Conservation (phyloP, 2,329 filamentous ascomycete species). For the Lojkania enalia region DNA sequence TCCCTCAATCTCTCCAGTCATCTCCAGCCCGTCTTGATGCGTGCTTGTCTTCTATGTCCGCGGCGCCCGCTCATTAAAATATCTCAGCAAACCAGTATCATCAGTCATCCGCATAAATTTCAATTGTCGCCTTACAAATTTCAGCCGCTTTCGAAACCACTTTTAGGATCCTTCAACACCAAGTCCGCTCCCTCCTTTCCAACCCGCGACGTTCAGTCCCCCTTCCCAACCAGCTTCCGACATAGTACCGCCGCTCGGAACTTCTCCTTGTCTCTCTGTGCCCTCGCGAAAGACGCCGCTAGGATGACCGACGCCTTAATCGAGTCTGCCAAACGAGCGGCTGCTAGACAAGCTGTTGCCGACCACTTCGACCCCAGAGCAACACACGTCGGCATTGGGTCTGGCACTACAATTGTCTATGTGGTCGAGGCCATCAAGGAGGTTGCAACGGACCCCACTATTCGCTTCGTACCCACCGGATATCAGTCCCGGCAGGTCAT, state of each 20-base stretch:
- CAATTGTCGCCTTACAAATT: conserved; percentile 20
- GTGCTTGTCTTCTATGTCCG: conserved; percentile 1
- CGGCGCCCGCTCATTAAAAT: conserved; percentile 17
- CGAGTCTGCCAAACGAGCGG: conserved; percentile 74
- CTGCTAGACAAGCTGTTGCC: conserved; percentile 71
- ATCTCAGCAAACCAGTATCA: conserved; percentile 30
- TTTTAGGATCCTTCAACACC: too few relatives aligned
- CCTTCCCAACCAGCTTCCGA: background rate
- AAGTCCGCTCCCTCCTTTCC: background rate
- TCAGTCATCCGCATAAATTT: conserved; percentile 31
- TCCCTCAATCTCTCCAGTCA: too few relatives aligned
- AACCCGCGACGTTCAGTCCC: background rate
- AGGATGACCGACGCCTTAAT: conserved; percentile 48
- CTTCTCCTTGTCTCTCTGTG: conserved; percentile 16
- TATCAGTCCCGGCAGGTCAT: conserved; percentile 90
- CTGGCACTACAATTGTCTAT: conserved; percentile 80
- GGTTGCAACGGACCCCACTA: conserved; percentile 49
- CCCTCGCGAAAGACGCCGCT: conserved; percentile 5
- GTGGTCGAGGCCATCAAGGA: conserved; percentile 76
- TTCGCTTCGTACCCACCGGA: conserved; percentile 90
- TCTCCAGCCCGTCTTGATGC: conserved; percentile 6
- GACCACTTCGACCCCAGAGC: conserved; percentile 69
- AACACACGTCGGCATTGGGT: conserved; percentile 76
- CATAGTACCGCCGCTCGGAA: background rate
- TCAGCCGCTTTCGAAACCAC: conserved; percentile 11